phyloP scores from a whole-genome alignment of 139 green algal genomes.

The Pycnococcus provasolii region DNA sequence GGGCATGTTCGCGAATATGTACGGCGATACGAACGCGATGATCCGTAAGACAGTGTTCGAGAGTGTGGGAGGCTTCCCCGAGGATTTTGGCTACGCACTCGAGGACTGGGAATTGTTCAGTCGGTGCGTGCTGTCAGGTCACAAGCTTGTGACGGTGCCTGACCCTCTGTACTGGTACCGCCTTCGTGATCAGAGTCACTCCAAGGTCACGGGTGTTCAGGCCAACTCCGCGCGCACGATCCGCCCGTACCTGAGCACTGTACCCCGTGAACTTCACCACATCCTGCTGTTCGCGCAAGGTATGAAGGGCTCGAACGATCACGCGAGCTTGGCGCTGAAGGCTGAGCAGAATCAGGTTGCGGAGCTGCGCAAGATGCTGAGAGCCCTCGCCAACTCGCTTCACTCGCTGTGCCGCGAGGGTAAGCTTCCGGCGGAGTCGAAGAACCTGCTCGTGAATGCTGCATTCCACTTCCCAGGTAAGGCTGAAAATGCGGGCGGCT shows the following conservation, averaged over 20 bases:
- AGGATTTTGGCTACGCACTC: slow-evolving; percentile 28
- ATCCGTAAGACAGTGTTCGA: slow-evolving; percentile 19
- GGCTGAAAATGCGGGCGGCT: not conserved
- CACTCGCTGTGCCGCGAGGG: slow-evolving; percentile 10
- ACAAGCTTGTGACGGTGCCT: slow-evolving; percentile 18
- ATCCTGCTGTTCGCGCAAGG: slow-evolving; percentile 26
- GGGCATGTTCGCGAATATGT: slow-evolving; percentile 33
- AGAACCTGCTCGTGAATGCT: slow-evolving; percentile 8
- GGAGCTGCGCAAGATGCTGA: slow-evolving; percentile 23
- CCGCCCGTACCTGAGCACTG: slow-evolving; percentile 22
- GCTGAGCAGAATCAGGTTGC: slow-evolving; percentile 7
- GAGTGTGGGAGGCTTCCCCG: slow-evolving; percentile 23
- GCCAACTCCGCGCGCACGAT: slow-evolving; percentile 27
- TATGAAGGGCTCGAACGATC: slow-evolving; percentile 23
- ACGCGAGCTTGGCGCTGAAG: slow-evolving; percentile 6
- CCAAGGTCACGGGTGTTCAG: slow-evolving; percentile 11
- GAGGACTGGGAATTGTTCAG: slow-evolving; percentile 33
- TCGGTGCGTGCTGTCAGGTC: slow-evolving; percentile 12
- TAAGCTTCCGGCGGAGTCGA: not conserved
- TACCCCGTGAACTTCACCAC: slow-evolving; percentile 20
- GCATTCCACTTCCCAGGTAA: slow-evolving; percentile 2
- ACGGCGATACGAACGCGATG: slow-evolving; percentile 30
- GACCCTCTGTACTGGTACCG: slow-evolving; percentile 28
- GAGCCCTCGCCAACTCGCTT: slow-evolving; percentile 6
- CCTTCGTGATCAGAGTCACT: slow-evolving; percentile 23